Base-by-base conservation (phyloP, 2,329 filamentous ascomycete genomes). In the Calonectria crousiana region DNA sequence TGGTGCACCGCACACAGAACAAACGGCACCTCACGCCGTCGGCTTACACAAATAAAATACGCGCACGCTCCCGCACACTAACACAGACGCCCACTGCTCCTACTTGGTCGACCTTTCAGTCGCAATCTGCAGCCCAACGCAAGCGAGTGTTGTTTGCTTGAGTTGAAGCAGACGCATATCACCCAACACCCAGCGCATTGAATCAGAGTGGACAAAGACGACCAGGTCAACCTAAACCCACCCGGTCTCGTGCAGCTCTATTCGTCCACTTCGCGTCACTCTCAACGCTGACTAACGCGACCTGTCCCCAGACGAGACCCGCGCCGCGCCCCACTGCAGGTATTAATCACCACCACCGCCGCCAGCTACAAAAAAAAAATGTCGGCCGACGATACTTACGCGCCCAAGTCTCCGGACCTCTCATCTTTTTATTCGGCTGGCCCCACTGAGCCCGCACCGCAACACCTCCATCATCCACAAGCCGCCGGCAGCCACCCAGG, bases 371-470 rank as follows among this genome's bases (percentile, higher is more conserved):
- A 76, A 78, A 79, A 80, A 80, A 82, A 79, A 82, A 86, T 85
- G 85, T 90, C 90, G 86, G 86, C 85, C 78, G 85, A 87, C 81
- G 87, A 89, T 80, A 85, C 84, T 74, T 91, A 91, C 84, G 89
- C 88, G 78, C 90, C 90, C 78, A 90, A 88, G 83, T 91, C 89
- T 79, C 90, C 90, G 81, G 89, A 91, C 85, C 87, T 91, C 77
- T 91, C 89, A 74, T 90, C 88, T 73, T 88, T 91, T 83, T 89
- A 87, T 79, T 84, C 88, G 74, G 81, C 84, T 75, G 77, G 82
- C 80, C 82, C 84, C 81, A 83, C 82, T 77, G 80, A 82, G 74
- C 79, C 81, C 76, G 79, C 80, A 78, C 83, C 82, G 75, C 83
- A 84, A 75, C 81, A 83, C 72, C 80, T 80, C 64, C 81, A 79